Evolutionary conservation across 1,284 basidiomycete species (phyloP).

Genomic region (Megacollybia platyphylla): DNA sequence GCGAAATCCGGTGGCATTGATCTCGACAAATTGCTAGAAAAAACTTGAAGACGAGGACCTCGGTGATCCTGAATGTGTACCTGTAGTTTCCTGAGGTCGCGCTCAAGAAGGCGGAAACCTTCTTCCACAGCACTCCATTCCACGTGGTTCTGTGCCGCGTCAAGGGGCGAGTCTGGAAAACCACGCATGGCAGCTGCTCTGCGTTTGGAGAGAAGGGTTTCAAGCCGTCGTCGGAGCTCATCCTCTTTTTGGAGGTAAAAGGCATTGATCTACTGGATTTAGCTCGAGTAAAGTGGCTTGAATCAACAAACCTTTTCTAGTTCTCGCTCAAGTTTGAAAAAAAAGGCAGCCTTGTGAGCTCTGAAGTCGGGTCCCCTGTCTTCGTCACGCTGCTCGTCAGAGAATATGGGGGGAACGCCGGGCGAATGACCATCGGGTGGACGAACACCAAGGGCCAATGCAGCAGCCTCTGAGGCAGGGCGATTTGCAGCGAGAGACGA

Average conservation of each 20-base stretch:
- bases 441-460: constrained; percentile 74
- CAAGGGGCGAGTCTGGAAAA: constrained; percentile 48
- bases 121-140: constrained; percentile 94
- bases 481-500: constrained; percentile 92
- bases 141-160: constrained; percentile 54
- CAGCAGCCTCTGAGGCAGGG: constrained; percentile 80
- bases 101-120: constrained; percentile 89
- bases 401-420: constrained; percentile 42
- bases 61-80: constrained; percentile 26
- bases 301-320: constrained; percentile 74
- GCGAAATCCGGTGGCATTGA: constrained; percentile 94
- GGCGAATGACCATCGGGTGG: constrained; percentile 34
- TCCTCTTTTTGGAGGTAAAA: constrained; percentile 99
- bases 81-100: constrained; percentile 94
- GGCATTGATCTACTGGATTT: constrained; percentile 77
- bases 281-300: neutral
- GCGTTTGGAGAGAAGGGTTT: constrained; percentile 90
- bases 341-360: constrained; percentile 95
- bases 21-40: constrained; percentile 87
- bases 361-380: constrained; percentile 71
- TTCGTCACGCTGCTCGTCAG: constrained; percentile 47
- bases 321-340: constrained; percentile 97
- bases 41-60: constrained; percentile 11
- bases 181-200: constrained; percentile 69
- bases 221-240: constrained; percentile 83